Evolutionary conservation across 2,329 filamentous ascomycete genomes (phyloP).

Genomic region (Tympanopsis confertula): DNA sequence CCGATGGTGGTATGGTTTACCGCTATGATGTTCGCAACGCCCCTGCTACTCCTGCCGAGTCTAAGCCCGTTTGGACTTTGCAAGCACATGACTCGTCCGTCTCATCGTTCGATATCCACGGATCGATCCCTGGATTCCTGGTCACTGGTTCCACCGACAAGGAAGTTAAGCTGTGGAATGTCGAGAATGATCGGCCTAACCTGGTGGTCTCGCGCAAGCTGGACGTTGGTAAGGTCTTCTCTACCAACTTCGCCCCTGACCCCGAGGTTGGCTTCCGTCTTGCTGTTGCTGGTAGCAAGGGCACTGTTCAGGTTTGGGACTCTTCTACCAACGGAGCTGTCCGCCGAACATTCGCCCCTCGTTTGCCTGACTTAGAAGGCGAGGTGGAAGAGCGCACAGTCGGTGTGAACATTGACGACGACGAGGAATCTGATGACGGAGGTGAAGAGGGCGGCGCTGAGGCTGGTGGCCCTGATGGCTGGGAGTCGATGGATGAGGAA

Average conservation of each 20-base stretch:
- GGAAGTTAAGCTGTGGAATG: conserved; percentile 94
- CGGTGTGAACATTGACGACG: conserved; percentile 50
- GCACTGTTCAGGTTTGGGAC: conserved; percentile 87
- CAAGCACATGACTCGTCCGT: conserved; percentile 91
- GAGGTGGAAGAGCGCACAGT: conserved; percentile 24
- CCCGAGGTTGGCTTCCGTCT: conserved; percentile 82
- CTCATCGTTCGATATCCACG: conserved; percentile 86
- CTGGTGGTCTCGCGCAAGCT: conserved; percentile 88
- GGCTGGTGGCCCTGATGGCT: conserved; percentile 44
- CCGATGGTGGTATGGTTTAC: conserved; percentile 82
- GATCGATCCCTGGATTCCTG: conserved; percentile 79
- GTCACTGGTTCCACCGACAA: conserved; percentile 89
- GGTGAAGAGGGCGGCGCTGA: conserved; percentile 58
- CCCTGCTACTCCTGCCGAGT: conserved; percentile 59
- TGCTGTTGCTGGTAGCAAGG: conserved; percentile 88
- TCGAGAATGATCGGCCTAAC: conserved; percentile 62
- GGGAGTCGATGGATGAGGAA: conserved; percentile 28
- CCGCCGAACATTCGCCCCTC: conserved; percentile 68
- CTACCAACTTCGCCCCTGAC: conserved; percentile 80
- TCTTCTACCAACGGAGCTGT: conserved; percentile 86
- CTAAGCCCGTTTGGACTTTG: conserved; percentile 83
- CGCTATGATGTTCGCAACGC: conserved; percentile 78
- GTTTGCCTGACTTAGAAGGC: conserved; percentile 38
- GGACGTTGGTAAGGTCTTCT: conserved; percentile 90
- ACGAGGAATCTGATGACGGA: conserved; percentile 58